These are phyloP conservation scores for Ogataea paraovalis DNA, from an alignment of 805 yeast species.

Conservation along the genomic window DNA sequence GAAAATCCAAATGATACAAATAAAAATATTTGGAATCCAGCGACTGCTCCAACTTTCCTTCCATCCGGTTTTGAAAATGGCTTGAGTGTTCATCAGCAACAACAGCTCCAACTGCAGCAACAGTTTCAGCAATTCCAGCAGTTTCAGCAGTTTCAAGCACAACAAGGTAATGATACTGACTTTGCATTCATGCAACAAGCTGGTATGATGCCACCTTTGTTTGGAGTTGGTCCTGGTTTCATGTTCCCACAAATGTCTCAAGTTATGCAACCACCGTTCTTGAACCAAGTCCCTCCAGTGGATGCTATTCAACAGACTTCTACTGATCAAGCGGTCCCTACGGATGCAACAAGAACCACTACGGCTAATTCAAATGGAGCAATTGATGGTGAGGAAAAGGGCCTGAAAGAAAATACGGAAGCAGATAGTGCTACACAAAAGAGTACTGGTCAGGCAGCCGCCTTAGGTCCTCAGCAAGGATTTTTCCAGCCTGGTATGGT, in stretches of 20 bases:
- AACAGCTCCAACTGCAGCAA: constrained; percentile 9
- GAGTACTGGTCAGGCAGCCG: not conserved
- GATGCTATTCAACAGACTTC: not conserved
- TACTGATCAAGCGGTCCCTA: not conserved
- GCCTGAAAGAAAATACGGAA: not conserved
- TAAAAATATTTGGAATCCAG: constrained; percentile 61
- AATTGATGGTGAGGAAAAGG: not conserved
- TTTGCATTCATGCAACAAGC: constrained; percentile 11
- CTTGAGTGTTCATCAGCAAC: not conserved
- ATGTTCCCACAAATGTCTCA: constrained; percentile 13
- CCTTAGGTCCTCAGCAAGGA: constrained; percentile 1
- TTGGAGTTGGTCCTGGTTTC: constrained; percentile 11
- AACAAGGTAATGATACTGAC: constrained; percentile 7
- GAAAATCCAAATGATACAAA: constrained; percentile 24
- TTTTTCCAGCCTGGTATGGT: constrained; percentile 23
- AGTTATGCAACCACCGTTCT: constrained; percentile 9
- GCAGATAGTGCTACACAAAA: constrained; percentile 1
- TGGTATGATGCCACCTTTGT: constrained; percentile 18
- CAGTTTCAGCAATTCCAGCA: constrained; percentile 11
- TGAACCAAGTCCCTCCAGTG: not conserved
- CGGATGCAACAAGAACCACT: constrained; percentile 1
- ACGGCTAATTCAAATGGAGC: not conserved
- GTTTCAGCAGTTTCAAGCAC: constrained; percentile 15
- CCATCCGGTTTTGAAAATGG: constrained; percentile 35
- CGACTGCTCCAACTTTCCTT: constrained; percentile 55